phyloP scores from a whole-genome alignment of 495 filamentous ascomycete genomes.

The Lasiosphaeriaceae sp. region DNA sequence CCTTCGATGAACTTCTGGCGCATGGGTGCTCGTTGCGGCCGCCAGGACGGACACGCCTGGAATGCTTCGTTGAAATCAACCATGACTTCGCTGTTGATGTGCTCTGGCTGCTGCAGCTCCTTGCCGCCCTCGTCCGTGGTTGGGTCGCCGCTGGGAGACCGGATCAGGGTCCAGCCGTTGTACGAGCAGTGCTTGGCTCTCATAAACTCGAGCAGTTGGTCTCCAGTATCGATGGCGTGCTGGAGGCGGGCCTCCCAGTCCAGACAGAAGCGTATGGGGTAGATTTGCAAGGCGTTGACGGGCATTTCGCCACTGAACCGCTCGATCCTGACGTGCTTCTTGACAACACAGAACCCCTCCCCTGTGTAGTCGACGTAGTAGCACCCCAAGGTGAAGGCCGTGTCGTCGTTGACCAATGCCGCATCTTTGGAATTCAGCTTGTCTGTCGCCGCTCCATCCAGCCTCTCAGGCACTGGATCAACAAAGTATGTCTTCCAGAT shows the following conservation, averaged over 20 bases:
- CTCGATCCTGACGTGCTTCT: conserved; percentile 39
- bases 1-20: conserved; percentile 5
- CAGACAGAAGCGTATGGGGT: conserved; percentile 48
- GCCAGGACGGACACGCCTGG: conserved; percentile 29
- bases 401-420: not conserved
- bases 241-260: conserved; percentile 16
- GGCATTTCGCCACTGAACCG: conserved; percentile 51
- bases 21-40: conserved; percentile 12
- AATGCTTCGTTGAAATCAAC: conserved; percentile 47
- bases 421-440: not conserved
- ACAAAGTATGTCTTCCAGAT: conserved; percentile 18
- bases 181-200: conserved; percentile 45
- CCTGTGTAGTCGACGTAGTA: conserved; percentile 61
- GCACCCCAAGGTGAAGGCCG: not conserved
- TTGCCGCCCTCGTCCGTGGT: not conserved
- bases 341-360: conserved; percentile 46
- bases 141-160: conserved; percentile 19
- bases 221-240: conserved; percentile 20
- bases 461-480: not conserved
- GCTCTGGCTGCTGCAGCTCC: conserved; percentile 14
- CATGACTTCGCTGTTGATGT: conserved; percentile 45
- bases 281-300: conserved; percentile 52
- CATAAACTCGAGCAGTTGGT: conserved; percentile 32
- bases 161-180: conserved; percentile 37
- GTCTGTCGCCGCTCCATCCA: not conserved